Evolutionary conservation across 2,329 filamentous ascomycete species (phyloP).

Genomic region (Microascus cirrosus): DNA sequence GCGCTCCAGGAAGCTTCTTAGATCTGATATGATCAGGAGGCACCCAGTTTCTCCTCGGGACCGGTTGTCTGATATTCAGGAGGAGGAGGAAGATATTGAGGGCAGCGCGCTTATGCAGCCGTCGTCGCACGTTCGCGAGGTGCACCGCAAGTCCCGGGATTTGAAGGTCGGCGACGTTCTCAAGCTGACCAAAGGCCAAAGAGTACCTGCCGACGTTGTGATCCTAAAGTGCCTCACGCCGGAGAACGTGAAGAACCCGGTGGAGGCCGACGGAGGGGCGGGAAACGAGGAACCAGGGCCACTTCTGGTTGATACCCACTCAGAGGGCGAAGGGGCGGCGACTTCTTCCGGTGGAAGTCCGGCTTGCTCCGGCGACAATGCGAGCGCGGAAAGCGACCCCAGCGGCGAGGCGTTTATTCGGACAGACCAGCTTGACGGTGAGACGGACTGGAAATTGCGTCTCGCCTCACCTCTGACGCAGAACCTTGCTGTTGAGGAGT

Average conservation of each 20-base stretch:
- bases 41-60: slow-evolving; percentile 12
- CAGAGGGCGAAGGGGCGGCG: slow-evolving; percentile 6
- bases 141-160: slow-evolving; percentile 73
- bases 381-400: slow-evolving; percentile 18
- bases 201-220: slow-evolving; percentile 88
- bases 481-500: slow-evolving; percentile 59
- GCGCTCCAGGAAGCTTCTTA: slow-evolving; percentile 24
- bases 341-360: slow-evolving; percentile 5
- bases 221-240: slow-evolving; percentile 71
- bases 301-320: slow-evolving; percentile 1
- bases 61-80: slow-evolving; percentile 51
- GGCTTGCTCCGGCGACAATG: slow-evolving; percentile 11
- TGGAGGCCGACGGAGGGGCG: slow-evolving; percentile 14
- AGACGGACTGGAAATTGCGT: slow-evolving; percentile 97
- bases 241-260: slow-evolving; percentile 29
- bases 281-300: slow-evolving; percentile 16
- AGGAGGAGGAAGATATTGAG: slow-evolving; percentile 51
- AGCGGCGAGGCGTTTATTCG: slow-evolving; percentile 89
- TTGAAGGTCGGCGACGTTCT: slow-evolving; percentile 93
- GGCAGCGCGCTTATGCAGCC: slow-evolving; percentile 25
- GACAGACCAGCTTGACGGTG: slow-evolving; percentile 93
- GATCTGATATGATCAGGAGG: slow-evolving; percentile 4
- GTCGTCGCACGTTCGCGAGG: slow-evolving; percentile 48
- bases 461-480: slow-evolving; percentile 81
- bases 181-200: slow-evolving; percentile 82